Conservation (phyloP, 1,139 yeast species). For the Lodderomyces jiufengensis region DNA sequence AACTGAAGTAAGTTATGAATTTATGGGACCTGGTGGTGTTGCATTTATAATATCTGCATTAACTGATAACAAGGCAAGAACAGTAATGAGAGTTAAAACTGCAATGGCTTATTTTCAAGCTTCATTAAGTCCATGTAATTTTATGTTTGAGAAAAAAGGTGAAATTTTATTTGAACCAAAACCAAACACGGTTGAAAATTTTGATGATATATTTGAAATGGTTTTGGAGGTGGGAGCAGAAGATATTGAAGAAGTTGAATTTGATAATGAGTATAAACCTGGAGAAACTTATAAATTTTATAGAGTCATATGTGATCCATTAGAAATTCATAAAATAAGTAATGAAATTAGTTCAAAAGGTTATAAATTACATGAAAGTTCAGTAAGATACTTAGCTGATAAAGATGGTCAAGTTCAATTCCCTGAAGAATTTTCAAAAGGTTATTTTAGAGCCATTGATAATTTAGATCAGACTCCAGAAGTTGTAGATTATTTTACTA, state of each 20-base stretch:
- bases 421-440: constrained; percentile 47
- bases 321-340: constrained; percentile 60
- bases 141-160: constrained; percentile 75
- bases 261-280: constrained; percentile 31
- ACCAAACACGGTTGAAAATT: constrained; percentile 34
- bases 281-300: constrained; percentile 34
- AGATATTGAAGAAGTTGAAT: constrained; percentile 60
- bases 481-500: constrained; percentile 73
- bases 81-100: constrained; percentile 71
- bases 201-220: constrained; percentile 67
- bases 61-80: constrained; percentile 85
- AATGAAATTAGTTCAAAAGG: constrained; percentile 50
- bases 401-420: constrained; percentile 56
- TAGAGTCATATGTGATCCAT: constrained; percentile 54
- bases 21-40: constrained; percentile 89
- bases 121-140: constrained; percentile 71
- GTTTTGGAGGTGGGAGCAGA: constrained; percentile 82
- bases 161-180: constrained; percentile 51
- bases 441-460: constrained; percentile 55
- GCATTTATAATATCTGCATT: constrained; percentile 80
- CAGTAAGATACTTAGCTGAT: constrained; percentile 64
- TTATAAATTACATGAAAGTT: constrained; percentile 65
- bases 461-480: constrained; percentile 75
- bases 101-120: constrained; percentile 73
- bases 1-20: constrained; percentile 67